phyloP scores from a whole-genome alignment of 2,329 filamentous ascomycete genomes.

The Botrytis deweyae region DNA sequence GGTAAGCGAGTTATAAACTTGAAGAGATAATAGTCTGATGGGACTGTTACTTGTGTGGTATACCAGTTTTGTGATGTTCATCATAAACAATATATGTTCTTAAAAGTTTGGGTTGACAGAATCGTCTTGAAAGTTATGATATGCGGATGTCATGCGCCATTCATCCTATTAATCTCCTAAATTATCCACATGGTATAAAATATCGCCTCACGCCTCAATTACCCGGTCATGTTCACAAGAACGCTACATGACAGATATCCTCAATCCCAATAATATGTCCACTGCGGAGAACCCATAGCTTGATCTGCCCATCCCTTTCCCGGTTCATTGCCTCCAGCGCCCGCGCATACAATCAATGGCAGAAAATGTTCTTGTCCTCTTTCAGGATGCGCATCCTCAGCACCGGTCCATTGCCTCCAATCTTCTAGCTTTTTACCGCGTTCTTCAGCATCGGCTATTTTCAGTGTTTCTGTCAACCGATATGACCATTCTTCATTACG shows the following conservation, averaged over 20 bases:
- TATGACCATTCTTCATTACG: constrained; percentile 54
- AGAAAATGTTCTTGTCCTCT: constrained; percentile 57
- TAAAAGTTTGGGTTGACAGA: neutral
- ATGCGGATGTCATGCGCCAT: neutral
- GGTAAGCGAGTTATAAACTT: neutral
- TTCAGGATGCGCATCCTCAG: constrained; percentile 60
- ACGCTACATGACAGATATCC: neutral
- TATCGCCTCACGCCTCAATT: neutral
- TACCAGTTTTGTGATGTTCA: neutral
- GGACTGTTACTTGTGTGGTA: neutral
- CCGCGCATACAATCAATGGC: constrained; percentile 57
- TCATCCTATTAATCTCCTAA: neutral
- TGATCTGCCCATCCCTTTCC: constrained; percentile 38
- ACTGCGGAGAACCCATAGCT: constrained; percentile 27
- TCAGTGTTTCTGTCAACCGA: constrained; percentile 41
- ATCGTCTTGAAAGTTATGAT: neutral
- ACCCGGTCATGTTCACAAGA: neutral
- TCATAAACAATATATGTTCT: neutral
- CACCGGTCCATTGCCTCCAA: constrained; percentile 51
- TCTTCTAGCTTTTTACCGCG: constrained; percentile 46
- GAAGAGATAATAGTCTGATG: neutral
- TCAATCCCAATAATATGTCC: constrained; percentile 32
- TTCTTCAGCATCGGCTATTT: constrained; percentile 39
- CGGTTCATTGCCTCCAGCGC: constrained; percentile 51
- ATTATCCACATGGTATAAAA: too few relatives aligned